Conservation (phyloP, 1,139 yeast species). For the Hemisphaericaspora xylofermentans region DNA sequence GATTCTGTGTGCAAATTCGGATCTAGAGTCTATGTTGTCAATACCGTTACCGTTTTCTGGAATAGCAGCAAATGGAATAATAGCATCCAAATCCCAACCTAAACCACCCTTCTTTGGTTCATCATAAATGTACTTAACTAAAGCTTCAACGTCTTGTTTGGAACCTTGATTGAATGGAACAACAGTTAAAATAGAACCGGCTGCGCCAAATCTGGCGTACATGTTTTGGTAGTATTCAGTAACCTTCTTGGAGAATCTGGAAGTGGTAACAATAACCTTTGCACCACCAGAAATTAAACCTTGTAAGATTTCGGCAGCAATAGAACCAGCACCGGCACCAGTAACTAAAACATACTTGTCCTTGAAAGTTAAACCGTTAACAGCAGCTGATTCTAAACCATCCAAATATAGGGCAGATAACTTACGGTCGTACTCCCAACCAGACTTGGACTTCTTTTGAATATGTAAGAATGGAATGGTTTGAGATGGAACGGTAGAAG, state of each 20-base stretch:
- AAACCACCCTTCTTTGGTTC: slow-evolving; percentile 84
- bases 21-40: slow-evolving; percentile 88
- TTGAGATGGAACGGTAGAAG: slow-evolving; percentile 72
- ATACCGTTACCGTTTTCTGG: slow-evolving; percentile 98
- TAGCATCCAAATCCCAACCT: slow-evolving; percentile 96
- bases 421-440: slow-evolving; percentile 84
- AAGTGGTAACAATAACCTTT: slow-evolving; percentile 91
- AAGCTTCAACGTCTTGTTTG: slow-evolving; percentile 85
- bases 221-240: slow-evolving; percentile 94
- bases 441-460: slow-evolving; percentile 70
- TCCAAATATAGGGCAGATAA: slow-evolving; percentile 79
- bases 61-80: slow-evolving; percentile 97
- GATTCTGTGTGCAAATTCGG: slow-evolving; percentile 97
- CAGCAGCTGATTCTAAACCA: slow-evolving; percentile 89
- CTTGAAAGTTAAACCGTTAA: slow-evolving; percentile 87
- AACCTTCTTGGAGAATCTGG: slow-evolving; percentile 89
- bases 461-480: slow-evolving; percentile 94
- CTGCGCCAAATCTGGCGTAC: slow-evolving; percentile 89
- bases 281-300: slow-evolving; percentile 98
- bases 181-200: slow-evolving; percentile 87
- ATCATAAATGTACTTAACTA: slow-evolving; percentile 81
- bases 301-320: slow-evolving; percentile 95
- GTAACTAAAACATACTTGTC: slow-evolving; percentile 88
- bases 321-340: slow-evolving; percentile 99
- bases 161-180: slow-evolving; percentile 99